phyloP scores from a whole-genome alignment of 148 eudicot species.

The Vaccinium macrocarpon region DNA sequence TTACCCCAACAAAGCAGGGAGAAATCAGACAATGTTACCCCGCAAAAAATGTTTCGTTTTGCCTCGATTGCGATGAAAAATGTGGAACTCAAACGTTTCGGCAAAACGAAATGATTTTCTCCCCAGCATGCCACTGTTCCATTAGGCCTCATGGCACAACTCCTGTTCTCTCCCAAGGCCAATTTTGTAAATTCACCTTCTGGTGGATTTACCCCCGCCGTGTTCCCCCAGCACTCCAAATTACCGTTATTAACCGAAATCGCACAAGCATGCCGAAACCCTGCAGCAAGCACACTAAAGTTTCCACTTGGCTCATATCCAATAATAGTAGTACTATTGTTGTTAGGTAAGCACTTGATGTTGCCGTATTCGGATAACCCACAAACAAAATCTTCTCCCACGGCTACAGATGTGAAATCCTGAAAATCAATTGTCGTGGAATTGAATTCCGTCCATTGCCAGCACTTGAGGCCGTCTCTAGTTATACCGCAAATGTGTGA shows the following conservation, averaged over 20 bases:
- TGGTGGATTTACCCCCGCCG: conserved; percentile 29
- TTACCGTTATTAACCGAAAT: conserved; percentile 36
- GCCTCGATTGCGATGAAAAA: conserved; percentile 45
- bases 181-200: conserved; percentile 41
- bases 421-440: background rate
- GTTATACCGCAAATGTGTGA: conserved; percentile 65
- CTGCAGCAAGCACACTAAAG: conserved; percentile 46
- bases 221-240: conserved; percentile 67
- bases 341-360: conserved; percentile 38
- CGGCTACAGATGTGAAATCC: conserved; percentile 42
- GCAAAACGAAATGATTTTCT: conserved; percentile 35
- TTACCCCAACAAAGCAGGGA: conserved; percentile 77
- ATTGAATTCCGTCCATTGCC: conserved; percentile 52
- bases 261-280: conserved; percentile 48
- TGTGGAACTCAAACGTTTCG: conserved; percentile 28
- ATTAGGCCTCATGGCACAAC: conserved; percentile 55
- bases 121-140: conserved; percentile 84
- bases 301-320: conserved; percentile 44
- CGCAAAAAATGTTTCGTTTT: conserved; percentile 58
- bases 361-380: conserved; percentile 41
- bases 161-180: conserved; percentile 61
- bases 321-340: conserved; percentile 19
- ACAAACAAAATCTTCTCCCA: conserved; percentile 67
- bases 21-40: conserved; percentile 40
- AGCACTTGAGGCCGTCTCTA: conserved; percentile 42